Conservation (phyloP, 257 asterid species). For the Cinchona pubescens region DNA sequence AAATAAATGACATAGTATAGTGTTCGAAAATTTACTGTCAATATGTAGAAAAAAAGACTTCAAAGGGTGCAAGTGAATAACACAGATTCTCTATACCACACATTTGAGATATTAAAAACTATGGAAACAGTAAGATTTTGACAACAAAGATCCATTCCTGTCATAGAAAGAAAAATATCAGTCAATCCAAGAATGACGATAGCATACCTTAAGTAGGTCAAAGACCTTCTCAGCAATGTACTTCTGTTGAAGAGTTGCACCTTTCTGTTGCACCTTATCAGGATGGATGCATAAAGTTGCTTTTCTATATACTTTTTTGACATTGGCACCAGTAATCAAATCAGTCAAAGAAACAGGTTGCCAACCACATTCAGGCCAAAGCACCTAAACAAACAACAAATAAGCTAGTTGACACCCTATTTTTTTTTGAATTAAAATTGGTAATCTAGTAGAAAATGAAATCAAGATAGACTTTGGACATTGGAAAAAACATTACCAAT, state of each 20-base stretch:
- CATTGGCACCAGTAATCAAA: constrained; percentile 82
- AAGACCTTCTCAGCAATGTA: constrained; percentile 97
- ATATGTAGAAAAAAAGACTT: too few species aligned
- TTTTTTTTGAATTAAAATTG: neutral
- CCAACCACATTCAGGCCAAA: constrained; percentile 99
- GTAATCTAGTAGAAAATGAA: neutral
- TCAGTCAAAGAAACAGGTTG: constrained; percentile 98
- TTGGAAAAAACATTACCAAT: neutral
- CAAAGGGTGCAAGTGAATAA: neutral
- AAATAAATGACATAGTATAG: neutral
- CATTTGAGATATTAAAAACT: neutral
- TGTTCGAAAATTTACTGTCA: too few species aligned
- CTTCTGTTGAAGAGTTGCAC: constrained; percentile 95
- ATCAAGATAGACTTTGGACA: neutral
- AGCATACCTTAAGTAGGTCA: constrained; percentile 95
- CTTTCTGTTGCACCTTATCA: constrained; percentile 99
- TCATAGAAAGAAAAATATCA: neutral
- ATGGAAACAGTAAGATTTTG: neutral
- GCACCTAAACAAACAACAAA: constrained; percentile 54
- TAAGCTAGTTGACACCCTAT: constrained; percentile 6
- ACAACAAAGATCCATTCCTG: neutral
- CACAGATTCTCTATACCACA: neutral
- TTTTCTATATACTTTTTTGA: constrained; percentile 86
- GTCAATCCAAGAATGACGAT: neutral
- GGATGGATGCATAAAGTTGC: constrained; percentile 99